These are phyloP conservation scores for Peronospora destructor DNA, from an alignment of 352 stramenopile species.

Conservation along the genomic window DNA sequence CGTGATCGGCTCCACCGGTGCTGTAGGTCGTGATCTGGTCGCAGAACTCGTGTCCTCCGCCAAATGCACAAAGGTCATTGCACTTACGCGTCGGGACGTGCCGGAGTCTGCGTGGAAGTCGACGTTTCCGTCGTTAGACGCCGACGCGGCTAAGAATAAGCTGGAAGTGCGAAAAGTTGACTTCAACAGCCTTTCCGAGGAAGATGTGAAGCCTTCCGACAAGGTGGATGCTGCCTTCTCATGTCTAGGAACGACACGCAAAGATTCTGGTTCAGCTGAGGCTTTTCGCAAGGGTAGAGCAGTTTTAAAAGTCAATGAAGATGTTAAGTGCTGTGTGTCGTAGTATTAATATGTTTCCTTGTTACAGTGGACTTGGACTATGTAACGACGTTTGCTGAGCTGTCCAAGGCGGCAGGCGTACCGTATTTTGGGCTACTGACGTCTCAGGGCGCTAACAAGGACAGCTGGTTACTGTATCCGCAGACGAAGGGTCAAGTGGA, in stretches of 20 bases:
- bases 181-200: conserved; percentile 44
- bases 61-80: conserved; percentile 65
- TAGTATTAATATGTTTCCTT: neutral
- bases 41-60: conserved; percentile 53
- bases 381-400: conserved; percentile 43
- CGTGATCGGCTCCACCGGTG: conserved; percentile 66
- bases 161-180: conserved; percentile 52
- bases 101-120: conserved; percentile 34
- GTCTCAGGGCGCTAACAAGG: conserved; percentile 51
- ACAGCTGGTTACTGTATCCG: conserved; percentile 74
- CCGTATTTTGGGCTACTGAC: conserved; percentile 67
- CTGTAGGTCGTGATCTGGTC: conserved; percentile 66
- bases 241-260: conserved; percentile 65
- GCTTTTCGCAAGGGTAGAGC: conserved; percentile 61
- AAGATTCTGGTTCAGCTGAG: conserved; percentile 56
- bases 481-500: conserved; percentile 72
- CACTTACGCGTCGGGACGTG: conserved; percentile 55
- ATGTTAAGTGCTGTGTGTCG: neutral
- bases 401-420: conserved; percentile 36
- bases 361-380: conserved; percentile 67
- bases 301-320: neutral
- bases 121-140: conserved; percentile 50
- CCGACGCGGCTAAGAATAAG: conserved; percentile 35
- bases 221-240: conserved; percentile 63
- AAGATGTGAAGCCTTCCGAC: conserved; percentile 29